Base-by-base conservation (phyloP, 176 grass and related monocot genomes). In the Rhynchospora pubera region DNA sequence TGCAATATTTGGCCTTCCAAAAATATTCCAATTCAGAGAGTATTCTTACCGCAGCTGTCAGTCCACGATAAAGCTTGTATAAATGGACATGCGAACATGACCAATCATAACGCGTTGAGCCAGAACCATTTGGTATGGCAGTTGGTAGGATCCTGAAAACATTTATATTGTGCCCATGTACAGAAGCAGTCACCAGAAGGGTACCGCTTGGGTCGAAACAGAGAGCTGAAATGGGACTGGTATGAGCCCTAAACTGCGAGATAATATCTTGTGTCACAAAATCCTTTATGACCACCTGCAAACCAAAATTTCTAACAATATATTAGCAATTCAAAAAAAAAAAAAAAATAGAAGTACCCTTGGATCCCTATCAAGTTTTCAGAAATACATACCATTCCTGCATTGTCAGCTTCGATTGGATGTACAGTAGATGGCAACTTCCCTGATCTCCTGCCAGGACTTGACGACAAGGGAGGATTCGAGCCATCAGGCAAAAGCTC, bases 161-260 rank as follows among this genome's bases (percentile, higher is more conserved):
- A 88, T 99, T 96, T 86, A 99, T 96, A 83, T 99, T 96, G 75
- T 99, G 93, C 63, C 97, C 97, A 87, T 99, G 91, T 83, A 99
- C 91, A 60, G 97, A 99, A 9, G 93, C 86, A 81, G 97, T 99
- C 51, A 99, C 97, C 82, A 99, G 84, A 84, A 99, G 89, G 18
- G 97, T 96, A 50, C 97, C 93, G 80, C 93, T 99, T 52, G 93
- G 97, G 65, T 99, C 97, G 3, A 99, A 99, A 91, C 93, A 96
- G 53, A 99, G 87, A 86, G 97, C 97, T 78, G 97, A 99, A 88
- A 99, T 99, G 3, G 97, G 93, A 87, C 93, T 99, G 6, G 87
- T 90, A 77, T 99, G 97, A 78, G 97, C 97, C 86, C 91, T 96
- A 90, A 99, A 99, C 83, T 99, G 97, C 6, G 97, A 90, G 48